Evolutionary conservation across 306 rosid genomes (phyloP).

Genomic region (Dryas octopetala): DNA sequence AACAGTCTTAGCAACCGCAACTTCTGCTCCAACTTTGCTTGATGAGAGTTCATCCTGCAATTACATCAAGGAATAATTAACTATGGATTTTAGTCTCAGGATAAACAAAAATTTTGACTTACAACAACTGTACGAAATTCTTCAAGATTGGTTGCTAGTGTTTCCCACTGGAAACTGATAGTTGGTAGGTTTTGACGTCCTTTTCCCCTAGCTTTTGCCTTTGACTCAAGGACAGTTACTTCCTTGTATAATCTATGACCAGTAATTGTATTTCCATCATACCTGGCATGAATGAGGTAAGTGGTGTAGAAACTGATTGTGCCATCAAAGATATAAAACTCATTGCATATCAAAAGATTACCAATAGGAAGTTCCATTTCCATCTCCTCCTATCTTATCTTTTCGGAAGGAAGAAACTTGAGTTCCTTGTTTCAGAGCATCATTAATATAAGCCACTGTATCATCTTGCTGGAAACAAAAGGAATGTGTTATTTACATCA

Average conservation of each 20-base stretch:
- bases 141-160: slow-evolving; percentile 68
- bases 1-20: slow-evolving; percentile 50
- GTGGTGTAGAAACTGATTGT: slow-evolving; percentile 20
- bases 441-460: slow-evolving; percentile 58
- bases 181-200: slow-evolving; percentile 39
- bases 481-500: slow-evolving; percentile 5
- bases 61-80: slow-evolving; percentile 13
- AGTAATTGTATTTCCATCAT: slow-evolving; percentile 60
- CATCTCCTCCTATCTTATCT: slow-evolving; percentile 63
- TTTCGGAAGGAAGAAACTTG: slow-evolving; percentile 62
- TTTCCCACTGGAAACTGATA: slow-evolving; percentile 68
- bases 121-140: slow-evolving; percentile 68
- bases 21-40: slow-evolving; percentile 49
- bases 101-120: slow-evolving; percentile 31
- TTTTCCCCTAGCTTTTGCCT: slow-evolving; percentile 37
- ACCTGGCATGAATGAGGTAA: slow-evolving; percentile 53
- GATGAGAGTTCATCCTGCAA: slow-evolving; percentile 64
- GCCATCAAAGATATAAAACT: slow-evolving; percentile 10
- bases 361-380: slow-evolving; percentile 68
- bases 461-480: slow-evolving; percentile 74
- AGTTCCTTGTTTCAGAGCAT: slow-evolving; percentile 72
- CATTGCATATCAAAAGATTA: slow-evolving; percentile 26
- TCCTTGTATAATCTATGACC: slow-evolving; percentile 66
- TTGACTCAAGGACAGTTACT: slow-evolving; percentile 39
- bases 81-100: slow-evolving; percentile 2